Conservation (phyloP, 169 alveolate species). For the Hepatocystis sp. region DNA sequence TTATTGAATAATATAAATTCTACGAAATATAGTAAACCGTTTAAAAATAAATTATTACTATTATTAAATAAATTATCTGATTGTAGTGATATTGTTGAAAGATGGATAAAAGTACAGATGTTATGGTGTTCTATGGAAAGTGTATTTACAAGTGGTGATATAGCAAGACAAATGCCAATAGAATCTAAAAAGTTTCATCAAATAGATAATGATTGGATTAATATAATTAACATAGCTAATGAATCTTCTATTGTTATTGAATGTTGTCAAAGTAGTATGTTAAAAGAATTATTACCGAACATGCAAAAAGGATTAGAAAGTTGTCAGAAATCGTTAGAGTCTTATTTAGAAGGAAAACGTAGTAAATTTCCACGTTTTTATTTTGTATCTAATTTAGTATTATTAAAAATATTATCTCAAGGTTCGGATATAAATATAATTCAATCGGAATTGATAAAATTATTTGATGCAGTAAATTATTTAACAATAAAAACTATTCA, state of each 20-base stretch:
- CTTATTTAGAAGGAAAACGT: conserved; percentile 97
- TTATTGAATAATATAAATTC: conserved; percentile 93
- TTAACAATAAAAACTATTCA: conserved; percentile 89
- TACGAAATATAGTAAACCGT: conserved; percentile 94
- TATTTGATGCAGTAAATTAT: conserved; percentile 96
- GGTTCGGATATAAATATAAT: conserved; percentile 97
- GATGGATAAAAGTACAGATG: conserved; percentile 97
- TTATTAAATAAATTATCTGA: conserved; percentile 93
- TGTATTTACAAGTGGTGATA: conserved; percentile 98
- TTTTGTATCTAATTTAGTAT: conserved; percentile 96
- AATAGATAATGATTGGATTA: conserved; percentile 95
- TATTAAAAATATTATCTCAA: conserved; percentile 95
- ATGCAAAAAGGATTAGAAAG: conserved; percentile 94
- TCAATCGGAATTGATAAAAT: conserved; percentile 95
- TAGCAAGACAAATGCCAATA: conserved; percentile 97
- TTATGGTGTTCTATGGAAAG: conserved; percentile 97
- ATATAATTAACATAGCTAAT: conserved; percentile 95
- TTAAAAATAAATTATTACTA: conserved; percentile 91
- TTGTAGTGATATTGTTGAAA: conserved; percentile 95
- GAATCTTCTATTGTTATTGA: conserved; percentile 95
- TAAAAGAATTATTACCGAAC: conserved; percentile 94
- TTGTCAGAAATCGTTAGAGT: conserved; percentile 95
- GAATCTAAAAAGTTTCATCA: conserved; percentile 96
- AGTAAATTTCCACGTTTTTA: conserved; percentile 98
- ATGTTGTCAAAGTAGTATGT: conserved; percentile 95